Conservation (phyloP, 768 basidiomycete species). For the Leucosporidium creatinivorum region DNA sequence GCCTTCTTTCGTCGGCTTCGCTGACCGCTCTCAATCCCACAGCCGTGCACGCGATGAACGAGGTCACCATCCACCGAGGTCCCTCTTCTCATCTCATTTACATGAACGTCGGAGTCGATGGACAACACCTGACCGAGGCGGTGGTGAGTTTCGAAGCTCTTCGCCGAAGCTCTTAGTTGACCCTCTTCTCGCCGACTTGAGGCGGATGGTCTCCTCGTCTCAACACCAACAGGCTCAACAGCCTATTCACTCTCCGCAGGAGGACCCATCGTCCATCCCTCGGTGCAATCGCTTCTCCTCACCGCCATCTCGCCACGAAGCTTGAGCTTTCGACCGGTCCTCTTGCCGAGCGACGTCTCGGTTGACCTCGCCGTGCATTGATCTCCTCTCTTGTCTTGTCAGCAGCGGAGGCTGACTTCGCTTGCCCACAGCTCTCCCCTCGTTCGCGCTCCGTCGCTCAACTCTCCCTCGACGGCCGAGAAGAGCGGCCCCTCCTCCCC, state of each 20-base stretch:
- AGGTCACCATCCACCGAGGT: conserved; percentile 85
- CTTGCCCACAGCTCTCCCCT: too few species aligned
- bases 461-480: conserved; percentile 33
- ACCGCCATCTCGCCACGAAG: conserved; percentile 95
- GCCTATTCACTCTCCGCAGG: conserved; percentile 93
- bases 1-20: background rate
- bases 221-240: conserved; percentile 92
- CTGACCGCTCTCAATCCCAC: background rate
- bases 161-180: too few species aligned
- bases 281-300: conserved; percentile 76
- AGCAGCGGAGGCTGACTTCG: too few species aligned
- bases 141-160: conserved; percentile 50
- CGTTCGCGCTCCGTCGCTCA: background rate
- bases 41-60: conserved; percentile 92
- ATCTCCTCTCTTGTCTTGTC: background rate
- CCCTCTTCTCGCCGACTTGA: background rate
- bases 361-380: conserved; percentile 46
- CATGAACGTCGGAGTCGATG: conserved; percentile 88
- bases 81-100: conserved; percentile 85
- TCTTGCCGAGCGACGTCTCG: conserved; percentile 57
- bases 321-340: conserved; percentile 81
- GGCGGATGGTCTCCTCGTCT: conserved; percentile 38
- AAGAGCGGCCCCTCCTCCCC: conserved; percentile 69
- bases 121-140: conserved; percentile 89
- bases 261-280: conserved; percentile 92